Percentiles rank a stretch among this genome's conserved stretches.
phyloP scores from a whole-genome alignment of 441 rosid genomes.

The Viola pubescens region DNA sequence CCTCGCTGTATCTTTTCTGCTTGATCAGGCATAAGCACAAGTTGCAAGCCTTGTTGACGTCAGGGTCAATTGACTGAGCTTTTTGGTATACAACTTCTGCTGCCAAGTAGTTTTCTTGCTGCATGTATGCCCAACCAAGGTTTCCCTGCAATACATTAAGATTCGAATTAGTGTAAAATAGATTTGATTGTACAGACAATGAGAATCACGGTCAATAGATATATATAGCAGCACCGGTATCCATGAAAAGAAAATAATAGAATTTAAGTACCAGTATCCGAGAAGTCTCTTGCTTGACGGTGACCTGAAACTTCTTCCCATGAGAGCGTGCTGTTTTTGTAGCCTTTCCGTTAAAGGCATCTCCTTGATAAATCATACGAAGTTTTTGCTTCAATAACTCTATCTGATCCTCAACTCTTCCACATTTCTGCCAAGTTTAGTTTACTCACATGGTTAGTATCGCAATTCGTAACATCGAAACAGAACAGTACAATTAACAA shows the following conservation, averaged over 20 bases:
- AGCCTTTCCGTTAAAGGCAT: slow-evolving; percentile 74
- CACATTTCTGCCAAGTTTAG: slow-evolving; percentile 69
- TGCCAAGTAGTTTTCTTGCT: slow-evolving; percentile 55
- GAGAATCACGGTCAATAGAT: no score
- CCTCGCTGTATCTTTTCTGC: slow-evolving; percentile 49
- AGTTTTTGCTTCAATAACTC: slow-evolving; percentile 74
- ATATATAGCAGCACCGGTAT: no score
- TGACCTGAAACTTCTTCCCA: slow-evolving; percentile 87
- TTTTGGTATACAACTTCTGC: slow-evolving; percentile 78
- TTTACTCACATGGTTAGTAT: slow-evolving; percentile 42
- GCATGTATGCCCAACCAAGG: slow-evolving; percentile 98
- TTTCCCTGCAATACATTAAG: slow-evolving; percentile 41
- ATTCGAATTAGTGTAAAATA: no score
- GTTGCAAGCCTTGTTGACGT: slow-evolving; percentile 71
- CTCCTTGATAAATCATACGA: slow-evolving; percentile 78
- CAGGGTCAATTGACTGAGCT: slow-evolving; percentile 69
- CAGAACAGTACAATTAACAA: background rate
- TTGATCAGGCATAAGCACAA: slow-evolving; percentile 61
- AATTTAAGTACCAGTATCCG: slow-evolving; percentile 52
- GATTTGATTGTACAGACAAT: no score
- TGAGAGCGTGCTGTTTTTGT: slow-evolving; percentile 90
- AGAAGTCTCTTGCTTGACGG: slow-evolving; percentile 78
- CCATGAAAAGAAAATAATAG: background rate
- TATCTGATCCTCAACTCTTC: slow-evolving; percentile 70
- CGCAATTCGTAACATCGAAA: background rate